Percentiles rank a stretch among this genome's conserved stretches.
phyloP scores from a whole-genome alignment of 2,329 filamentous ascomycete species.

The Coniochaeta hoffmannii region DNA sequence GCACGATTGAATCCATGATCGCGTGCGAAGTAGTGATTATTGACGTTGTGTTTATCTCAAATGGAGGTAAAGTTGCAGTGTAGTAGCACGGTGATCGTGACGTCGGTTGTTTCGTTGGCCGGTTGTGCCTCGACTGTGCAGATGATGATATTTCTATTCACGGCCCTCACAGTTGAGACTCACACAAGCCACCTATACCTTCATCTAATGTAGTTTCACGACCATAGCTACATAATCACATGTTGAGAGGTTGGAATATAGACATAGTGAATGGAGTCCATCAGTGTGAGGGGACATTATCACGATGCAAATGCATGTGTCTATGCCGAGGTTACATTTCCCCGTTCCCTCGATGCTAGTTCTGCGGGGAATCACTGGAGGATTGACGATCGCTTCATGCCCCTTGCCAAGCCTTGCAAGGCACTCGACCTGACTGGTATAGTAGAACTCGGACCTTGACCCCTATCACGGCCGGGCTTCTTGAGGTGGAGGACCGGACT shows the following conservation, averaged over 20 bases:
- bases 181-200: no score
- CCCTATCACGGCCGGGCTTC: background rate
- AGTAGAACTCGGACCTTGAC: background rate
- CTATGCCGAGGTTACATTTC: background rate
- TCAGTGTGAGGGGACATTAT: background rate
- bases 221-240: background rate
- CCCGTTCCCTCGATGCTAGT: background rate
- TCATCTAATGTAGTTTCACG: no score
- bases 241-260: background rate
- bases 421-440: no score
- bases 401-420: background rate
- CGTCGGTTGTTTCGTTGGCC: no score
- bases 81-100: no score
- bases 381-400: background rate
- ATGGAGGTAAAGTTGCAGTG: no score
- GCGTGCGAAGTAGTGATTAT: no score
- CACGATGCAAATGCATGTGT: background rate
- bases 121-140: no score
- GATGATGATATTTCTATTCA: no score
- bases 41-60: no score
- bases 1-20: constrained; percentile 19
- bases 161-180: no score
- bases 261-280: background rate
- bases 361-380: background rate
- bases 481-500: background rate